A percentile compares a stretch with the other conserved stretches of the same genome.
These are phyloP conservation scores for Globisporangium nodosum DNA, from an alignment of 352 stramenopile genomes.

Conservation along the genomic window DNA sequence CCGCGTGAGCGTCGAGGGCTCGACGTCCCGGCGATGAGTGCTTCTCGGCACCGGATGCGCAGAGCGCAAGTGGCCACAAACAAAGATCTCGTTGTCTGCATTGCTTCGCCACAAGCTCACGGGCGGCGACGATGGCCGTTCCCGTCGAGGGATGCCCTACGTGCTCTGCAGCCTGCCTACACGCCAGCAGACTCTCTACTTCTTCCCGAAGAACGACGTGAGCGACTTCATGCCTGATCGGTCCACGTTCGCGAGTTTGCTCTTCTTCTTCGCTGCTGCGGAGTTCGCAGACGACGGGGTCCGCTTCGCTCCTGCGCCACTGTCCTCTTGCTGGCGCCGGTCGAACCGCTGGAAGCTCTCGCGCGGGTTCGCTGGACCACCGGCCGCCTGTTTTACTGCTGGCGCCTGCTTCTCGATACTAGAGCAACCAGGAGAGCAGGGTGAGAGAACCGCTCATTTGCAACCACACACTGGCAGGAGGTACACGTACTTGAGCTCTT, in stretches of 20 bases:
- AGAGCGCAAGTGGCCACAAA: neutral
- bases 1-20: constrained; percentile 77
- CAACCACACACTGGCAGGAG: neutral
- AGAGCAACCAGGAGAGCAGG: neutral
- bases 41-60: no score
- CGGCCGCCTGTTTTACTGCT: constrained; percentile 9
- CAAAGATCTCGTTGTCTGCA: neutral
- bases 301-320: constrained; percentile 27
- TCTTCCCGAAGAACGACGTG: constrained; percentile 79
- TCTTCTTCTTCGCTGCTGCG: constrained; percentile 63
- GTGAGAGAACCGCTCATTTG: neutral
- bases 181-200: constrained; percentile 21
- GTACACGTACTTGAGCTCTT: constrained; percentile 44
- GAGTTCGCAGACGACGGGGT: constrained; percentile 21
- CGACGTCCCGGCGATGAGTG: constrained; percentile 24
- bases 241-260: constrained; percentile 72
- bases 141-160: neutral
- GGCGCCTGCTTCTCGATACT: constrained; percentile 26
- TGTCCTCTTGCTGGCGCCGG: constrained; percentile 25
- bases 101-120: neutral
- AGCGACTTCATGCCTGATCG: constrained; percentile 80
- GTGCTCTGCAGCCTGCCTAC: neutral
- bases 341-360: constrained; percentile 21
- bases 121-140: neutral
- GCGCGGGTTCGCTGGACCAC: constrained; percentile 5